A percentile compares a stretch with the other conserved stretches of the same genome.
Conservation (phyloP, 306 rosid species). For the Betula pendula region DNA sequence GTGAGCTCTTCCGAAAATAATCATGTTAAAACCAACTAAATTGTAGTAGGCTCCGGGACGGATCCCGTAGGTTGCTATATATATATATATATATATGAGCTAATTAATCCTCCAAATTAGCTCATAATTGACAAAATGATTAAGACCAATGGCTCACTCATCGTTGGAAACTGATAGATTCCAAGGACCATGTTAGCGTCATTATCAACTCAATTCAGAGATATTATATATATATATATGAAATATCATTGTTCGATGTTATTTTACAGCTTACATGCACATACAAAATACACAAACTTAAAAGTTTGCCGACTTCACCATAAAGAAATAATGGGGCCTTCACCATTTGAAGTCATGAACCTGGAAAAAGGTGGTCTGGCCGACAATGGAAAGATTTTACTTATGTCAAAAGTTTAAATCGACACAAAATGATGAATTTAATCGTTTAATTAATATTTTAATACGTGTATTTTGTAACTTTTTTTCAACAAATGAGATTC, state of each 20-base stretch:
- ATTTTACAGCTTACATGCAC: background rate
- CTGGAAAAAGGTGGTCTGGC: background rate
- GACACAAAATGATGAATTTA: too few species aligned
- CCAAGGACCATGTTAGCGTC: slow-evolving; percentile 9
- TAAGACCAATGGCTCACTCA: background rate
- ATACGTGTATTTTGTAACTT: too few species aligned
- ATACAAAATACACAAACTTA: background rate
- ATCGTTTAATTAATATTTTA: too few species aligned
- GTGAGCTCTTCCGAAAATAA: background rate
- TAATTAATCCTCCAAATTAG: background rate
- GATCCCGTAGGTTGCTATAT: too few species aligned
- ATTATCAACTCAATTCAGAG: background rate
- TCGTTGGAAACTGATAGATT: background rate
- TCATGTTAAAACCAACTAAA: background rate
- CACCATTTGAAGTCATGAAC: background rate
- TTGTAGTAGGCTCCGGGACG: background rate
- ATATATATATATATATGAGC: background rate
- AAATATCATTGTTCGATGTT: too few species aligned
- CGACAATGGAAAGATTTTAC: too few species aligned
- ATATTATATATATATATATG: background rate
- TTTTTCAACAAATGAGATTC: too few species aligned
- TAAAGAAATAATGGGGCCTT: background rate
- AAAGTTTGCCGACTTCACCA: slow-evolving; percentile 27
- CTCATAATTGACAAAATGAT: background rate
- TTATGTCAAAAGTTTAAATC: too few species aligned